Base-by-base conservation (phyloP, 768 basidiomycete genomes). In the Agaricus bisporus region DNA sequence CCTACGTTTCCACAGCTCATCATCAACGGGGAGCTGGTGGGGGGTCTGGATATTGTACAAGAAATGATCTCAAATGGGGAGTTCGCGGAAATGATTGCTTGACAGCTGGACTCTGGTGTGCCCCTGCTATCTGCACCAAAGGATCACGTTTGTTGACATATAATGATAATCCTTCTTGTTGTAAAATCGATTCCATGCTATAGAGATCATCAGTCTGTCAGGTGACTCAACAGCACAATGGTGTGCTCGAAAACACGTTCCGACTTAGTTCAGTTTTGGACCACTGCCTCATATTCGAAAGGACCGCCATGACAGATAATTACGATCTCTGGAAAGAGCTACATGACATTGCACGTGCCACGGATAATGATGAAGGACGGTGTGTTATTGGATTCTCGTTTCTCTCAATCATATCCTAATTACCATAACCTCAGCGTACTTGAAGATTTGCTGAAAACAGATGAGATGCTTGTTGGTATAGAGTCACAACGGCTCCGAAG, bases 11-110 rank as follows among this genome's bases (percentile, higher is more conserved):
- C 90, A 3, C 90, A 92, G 64, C 73, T 95, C 18, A 87, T 94
- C 58, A 74, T 93, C 48, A 82, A 90, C 2, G 95, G 97, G 18
- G 92, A 98, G 66, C 77, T 99, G 15, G 84, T 97, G 14, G 95
- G 95, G n/a, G 95, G 95, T 4, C 70, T 98, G 48, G 95, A 99
- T 65, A 85, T 98, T 48, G 80, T 95, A 20, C 80, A 83, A 66
- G 95, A 98, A 71, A 88, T 95, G 88, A 80, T 79, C 12, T 80
- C 86, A 29, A 85, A 64, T 55, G 91, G 86, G 18, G 94, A 97
- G 69, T 79, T 95, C 54, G 66, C 73, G 49, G 82, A 88, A 46
- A 53, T 68, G 15, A 46, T 74, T 18, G 66, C 59, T 29, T 67
- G 54, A 54, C 17, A 11, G 5, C 28, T 43, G 12, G 18, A 11